phyloP scores from a whole-genome alignment of 176 grass and related monocot species.

The Poa annua region DNA sequence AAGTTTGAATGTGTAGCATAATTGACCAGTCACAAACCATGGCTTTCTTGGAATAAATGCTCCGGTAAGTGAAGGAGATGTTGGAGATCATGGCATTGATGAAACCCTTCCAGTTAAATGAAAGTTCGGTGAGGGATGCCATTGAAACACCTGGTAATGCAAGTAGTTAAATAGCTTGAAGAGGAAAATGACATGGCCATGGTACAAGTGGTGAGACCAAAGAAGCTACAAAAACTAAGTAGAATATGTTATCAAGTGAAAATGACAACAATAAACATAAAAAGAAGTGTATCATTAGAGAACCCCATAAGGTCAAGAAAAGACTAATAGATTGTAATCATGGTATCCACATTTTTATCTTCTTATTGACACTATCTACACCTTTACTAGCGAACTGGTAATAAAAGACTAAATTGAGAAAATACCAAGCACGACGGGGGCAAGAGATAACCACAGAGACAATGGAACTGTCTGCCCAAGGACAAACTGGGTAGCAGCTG shows the following conservation, averaged over 20 bases:
- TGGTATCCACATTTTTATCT: background rate
- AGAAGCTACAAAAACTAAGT: slow-evolving; percentile 1
- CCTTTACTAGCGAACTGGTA: background rate
- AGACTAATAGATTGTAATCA: slow-evolving; percentile 11
- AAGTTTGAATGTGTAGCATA: background rate
- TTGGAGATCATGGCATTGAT: slow-evolving; percentile 99
- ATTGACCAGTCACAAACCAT: slow-evolving; percentile 62
- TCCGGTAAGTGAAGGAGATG: slow-evolving; percentile 98
- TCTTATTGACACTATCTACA: background rate
- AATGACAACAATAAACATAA: background rate
- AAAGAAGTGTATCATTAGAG: background rate
- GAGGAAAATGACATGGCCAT: slow-evolving; percentile 13
- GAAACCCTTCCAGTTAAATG: slow-evolving; percentile 97
- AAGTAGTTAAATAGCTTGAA: slow-evolving; percentile 46
- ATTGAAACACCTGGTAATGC: slow-evolving; percentile 86
- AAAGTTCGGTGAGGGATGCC: slow-evolving; percentile 96
- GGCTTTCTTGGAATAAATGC: slow-evolving; percentile 99
- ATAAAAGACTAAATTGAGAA: slow-evolving; percentile 36
- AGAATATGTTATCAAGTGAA: background rate
- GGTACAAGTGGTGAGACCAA: background rate
- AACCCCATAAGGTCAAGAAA: background rate
- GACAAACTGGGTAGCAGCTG: slow-evolving; percentile 96
- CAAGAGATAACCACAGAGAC: slow-evolving; percentile 92
- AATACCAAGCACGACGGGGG: slow-evolving; percentile 96
- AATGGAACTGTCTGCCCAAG: slow-evolving; percentile 92